phyloP scores from a whole-genome alignment of 2,329 filamentous ascomycete species.

The Eutypella sp. region DNA sequence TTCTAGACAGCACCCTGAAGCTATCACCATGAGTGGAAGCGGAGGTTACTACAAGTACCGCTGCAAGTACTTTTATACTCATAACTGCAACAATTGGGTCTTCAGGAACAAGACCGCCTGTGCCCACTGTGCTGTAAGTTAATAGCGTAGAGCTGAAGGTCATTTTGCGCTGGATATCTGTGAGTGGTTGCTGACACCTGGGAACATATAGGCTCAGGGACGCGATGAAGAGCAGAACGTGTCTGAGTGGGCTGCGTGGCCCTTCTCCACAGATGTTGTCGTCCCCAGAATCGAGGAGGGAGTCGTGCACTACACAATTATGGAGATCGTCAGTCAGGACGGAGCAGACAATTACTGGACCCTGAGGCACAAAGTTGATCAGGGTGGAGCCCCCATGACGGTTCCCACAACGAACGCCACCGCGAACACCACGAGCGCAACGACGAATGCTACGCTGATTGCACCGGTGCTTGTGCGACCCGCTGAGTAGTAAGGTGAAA shows the following conservation, averaged over 20 bases:
- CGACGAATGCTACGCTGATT: no score
- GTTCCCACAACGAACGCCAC: conserved; percentile 22
- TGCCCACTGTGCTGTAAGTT: conserved; percentile 44
- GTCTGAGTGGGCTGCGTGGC: conserved; percentile 21
- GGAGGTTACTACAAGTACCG: conserved; percentile 49
- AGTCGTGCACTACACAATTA: conserved; percentile 41
- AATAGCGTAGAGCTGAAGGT: conserved; percentile 1
- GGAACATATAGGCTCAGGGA: conserved; percentile 44
- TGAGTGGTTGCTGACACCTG: no score
- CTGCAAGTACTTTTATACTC: conserved; percentile 50
- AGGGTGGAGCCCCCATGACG: conserved; percentile 15
- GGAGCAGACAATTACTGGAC: conserved; percentile 34
- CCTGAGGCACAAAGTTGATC: conserved; percentile 29
- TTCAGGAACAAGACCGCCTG: conserved; percentile 48
- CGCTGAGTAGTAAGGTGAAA: no score
- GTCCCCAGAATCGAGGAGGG: conserved; percentile 42
- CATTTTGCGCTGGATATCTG: no score
- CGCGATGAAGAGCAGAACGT: conserved; percentile 37
- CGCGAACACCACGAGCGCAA: no score
- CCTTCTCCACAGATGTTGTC: conserved; percentile 35
- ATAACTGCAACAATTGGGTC: conserved; percentile 51
- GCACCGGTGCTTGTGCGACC: no score
- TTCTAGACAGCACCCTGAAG: no score
- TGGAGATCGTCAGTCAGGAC: conserved; percentile 38
- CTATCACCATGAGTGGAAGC: conserved; percentile 33